Evolutionary conservation across 352 stramenopile species (phyloP).

Genomic region (Blastocystis sp.): DNA sequence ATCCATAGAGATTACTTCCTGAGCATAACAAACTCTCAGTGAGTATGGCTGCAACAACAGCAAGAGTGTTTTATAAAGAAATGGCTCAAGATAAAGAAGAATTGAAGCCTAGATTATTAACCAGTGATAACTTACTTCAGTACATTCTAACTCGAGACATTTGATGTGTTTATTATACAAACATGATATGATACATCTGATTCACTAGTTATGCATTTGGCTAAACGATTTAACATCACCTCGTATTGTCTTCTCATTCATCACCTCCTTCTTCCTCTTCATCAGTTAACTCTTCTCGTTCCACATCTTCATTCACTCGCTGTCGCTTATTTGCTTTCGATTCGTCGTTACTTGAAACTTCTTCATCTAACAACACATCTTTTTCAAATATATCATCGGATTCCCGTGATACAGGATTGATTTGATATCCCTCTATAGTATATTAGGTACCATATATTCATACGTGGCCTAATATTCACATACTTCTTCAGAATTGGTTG

Average conservation of each 20-base stretch:
- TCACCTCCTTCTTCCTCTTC: conserved; percentile 3
- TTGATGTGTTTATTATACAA: conserved; percentile 2
- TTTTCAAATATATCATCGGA: conserved; percentile 49
- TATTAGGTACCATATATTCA: neutral
- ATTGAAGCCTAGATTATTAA: conserved; percentile 70
- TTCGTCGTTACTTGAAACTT: neutral
- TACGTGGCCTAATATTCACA: neutral
- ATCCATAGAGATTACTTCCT: conserved; percentile 85
- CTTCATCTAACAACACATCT: conserved; percentile 40
- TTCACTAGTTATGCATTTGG: too few relatives aligned
- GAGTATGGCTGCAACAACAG: conserved; percentile 86
- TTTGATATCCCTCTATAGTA: neutral
- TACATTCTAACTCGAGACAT: neutral
- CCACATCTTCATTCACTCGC: conserved; percentile 7
- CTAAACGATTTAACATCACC: too few relatives aligned
- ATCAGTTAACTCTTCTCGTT: conserved; percentile 44
- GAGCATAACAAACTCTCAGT: conserved; percentile 89
- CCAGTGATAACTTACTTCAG: neutral
- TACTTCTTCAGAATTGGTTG: conserved; percentile 7
- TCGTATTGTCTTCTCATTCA: too few relatives aligned
- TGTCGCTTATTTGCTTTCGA: neutral
- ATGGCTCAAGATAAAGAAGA: conserved; percentile 92
- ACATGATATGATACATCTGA: too few relatives aligned
- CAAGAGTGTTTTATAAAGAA: conserved; percentile 86
- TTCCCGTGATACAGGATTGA: neutral